Evolutionary conservation across 441 rosid genomes (phyloP).

Genomic region (Geranium incanum): DNA sequence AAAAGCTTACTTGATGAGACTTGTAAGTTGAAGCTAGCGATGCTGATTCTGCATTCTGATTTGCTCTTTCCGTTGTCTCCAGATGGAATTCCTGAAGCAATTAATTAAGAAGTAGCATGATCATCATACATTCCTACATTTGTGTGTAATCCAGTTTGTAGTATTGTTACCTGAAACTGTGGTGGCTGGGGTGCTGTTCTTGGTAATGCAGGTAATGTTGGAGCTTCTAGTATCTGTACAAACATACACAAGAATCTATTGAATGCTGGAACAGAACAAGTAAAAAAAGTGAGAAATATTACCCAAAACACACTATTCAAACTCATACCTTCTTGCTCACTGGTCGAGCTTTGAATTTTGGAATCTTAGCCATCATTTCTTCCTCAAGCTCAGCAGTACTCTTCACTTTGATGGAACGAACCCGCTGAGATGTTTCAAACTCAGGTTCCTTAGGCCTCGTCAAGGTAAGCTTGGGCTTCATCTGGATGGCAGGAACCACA

Average conservation of each 20-base stretch:
- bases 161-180: conserved; percentile 59
- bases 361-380: conserved; percentile 93
- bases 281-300: conserved; percentile 1
- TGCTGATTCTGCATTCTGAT: conserved; percentile 67
- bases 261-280: neutral
- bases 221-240: conserved; percentile 66
- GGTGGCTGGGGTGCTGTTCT: conserved; percentile 72
- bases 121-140: neutral
- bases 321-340: conserved; percentile 73
- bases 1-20: conserved; percentile 51
- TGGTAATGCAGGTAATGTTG: conserved; percentile 48
- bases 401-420: conserved; percentile 64
- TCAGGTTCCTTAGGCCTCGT: conserved; percentile 95
- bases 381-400: conserved; percentile 89
- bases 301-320: neutral
- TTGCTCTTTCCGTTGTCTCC: conserved; percentile 69
- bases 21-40: conserved; percentile 69
- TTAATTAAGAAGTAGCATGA: conserved; percentile 13
- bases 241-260: conserved; percentile 8
- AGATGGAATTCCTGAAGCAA: conserved; percentile 74
- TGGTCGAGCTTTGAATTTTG: conserved; percentile 93
- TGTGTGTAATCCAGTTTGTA: neutral
- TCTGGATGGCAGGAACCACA: conserved; percentile 39
- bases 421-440: conserved; percentile 79
- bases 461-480: conserved; percentile 59